Evolutionary conservation across 1,139 yeast genomes (phyloP), one percentile per base, ranked within the genome.

Genomic region (Yamadazyma oceani): DNA sequence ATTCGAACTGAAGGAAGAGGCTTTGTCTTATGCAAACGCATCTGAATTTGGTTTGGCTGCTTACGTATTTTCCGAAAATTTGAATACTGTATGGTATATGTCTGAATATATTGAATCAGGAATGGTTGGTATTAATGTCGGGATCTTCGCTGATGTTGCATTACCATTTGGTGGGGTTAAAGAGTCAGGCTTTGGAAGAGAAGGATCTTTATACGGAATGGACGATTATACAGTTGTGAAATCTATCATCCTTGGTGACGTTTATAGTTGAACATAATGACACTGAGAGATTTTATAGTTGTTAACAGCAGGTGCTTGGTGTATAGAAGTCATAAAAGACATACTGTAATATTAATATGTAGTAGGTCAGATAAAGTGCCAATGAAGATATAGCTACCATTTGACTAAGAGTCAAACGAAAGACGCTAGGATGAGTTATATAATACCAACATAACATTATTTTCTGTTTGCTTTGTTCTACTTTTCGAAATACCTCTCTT

Each of bases 61-160:
- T 2, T 70, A 70, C 52, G 58, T 71, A 9, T 70, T 61, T 50
- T 56, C 73, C 4, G 66, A 64, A 42, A 64, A 55, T 42, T 62
- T 84, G 40, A 66, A 76, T 44, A 81, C 82, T 30, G 68, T 84
- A 12, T 78, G 81, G 68, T 69, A 76, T 26, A 60, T 68, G 51
- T 62, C 69, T 11, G 73, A 68, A 46, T 60, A 50, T 28, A 55
- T 71, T 44, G 72, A 71, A 44, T 60, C 63, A 12, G 77, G 77
- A 17, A 71, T 71, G 75, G 68, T 71, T 12, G 63, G 73, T 24
- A 73, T 68, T 4, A 71, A 71, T 46, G 69, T 74, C 4, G 76
- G 75, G 2, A 53, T 61, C 7, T 66, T 71, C 45, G 65, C 74
- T 11, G 75, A 71, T 44, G 72, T 73, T n/a, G 66, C 75, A 6